These are phyloP conservation scores for Penicillium pancosmium DNA, from an alignment of 495 filamentous ascomycete genomes.

Conservation along the genomic window DNA sequence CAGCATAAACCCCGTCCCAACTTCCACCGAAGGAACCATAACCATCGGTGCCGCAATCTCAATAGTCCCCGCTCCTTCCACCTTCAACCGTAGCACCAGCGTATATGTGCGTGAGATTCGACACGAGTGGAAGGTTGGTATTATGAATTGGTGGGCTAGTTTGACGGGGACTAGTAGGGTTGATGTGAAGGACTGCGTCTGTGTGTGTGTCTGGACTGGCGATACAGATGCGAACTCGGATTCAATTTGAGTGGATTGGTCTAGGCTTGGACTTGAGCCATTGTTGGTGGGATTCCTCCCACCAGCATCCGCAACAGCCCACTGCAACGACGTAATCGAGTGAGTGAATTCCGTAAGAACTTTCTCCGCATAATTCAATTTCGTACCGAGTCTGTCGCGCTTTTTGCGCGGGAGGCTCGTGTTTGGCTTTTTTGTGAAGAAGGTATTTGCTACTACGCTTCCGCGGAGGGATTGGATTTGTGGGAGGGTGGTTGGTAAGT, in stretches of 20 bases:
- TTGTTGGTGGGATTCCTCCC: too few relatives aligned
- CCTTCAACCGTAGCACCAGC: neutral
- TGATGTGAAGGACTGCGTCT: neutral
- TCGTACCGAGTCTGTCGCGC: neutral
- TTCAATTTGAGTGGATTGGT: neutral
- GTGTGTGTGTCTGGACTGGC: neutral
- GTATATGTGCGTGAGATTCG: neutral
- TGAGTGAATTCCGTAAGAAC: constrained; percentile 1
- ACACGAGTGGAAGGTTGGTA: neutral
- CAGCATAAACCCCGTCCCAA: too few relatives aligned
- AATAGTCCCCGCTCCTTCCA: neutral
- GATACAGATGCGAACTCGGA: neutral
- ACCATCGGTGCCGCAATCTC: neutral
- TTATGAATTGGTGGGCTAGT: neutral
- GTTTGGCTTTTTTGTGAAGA: neutral
- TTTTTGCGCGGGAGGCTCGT: neutral
- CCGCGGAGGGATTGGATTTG: constrained; percentile 1
- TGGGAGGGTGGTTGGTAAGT: neutral
- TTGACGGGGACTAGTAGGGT: neutral
- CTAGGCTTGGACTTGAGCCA: neutral
- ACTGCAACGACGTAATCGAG: neutral
- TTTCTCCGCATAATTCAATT: neutral
- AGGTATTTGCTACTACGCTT: neutral
- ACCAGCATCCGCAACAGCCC: neutral
- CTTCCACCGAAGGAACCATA: neutral